Evolutionary conservation across 2,329 filamentous ascomycete genomes (phyloP).

Genomic region (Tolypocladium paradoxum): DNA sequence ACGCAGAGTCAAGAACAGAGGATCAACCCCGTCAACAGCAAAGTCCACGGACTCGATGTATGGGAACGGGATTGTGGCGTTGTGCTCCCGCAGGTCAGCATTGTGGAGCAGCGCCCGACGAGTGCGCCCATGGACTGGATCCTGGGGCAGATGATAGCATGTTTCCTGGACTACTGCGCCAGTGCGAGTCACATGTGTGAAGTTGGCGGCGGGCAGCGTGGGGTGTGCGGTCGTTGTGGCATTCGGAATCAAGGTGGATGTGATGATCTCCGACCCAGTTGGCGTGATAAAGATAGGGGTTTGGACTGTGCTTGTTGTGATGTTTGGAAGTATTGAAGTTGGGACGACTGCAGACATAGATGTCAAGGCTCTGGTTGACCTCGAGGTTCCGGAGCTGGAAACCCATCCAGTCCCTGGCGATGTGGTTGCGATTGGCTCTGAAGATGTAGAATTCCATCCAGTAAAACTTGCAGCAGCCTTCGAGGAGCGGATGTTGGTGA

Average conservation of each 20-base stretch:
- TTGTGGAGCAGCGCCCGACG: slow-evolving; percentile 20
- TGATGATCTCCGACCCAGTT: neutral
- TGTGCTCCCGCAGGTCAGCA: slow-evolving; percentile 15
- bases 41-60: slow-evolving; percentile 27
- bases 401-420: too few species aligned
- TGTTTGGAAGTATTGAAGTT: too few species aligned
- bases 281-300: too few species aligned
- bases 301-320: too few species aligned
- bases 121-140: slow-evolving; percentile 10
- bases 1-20: slow-evolving; percentile 21
- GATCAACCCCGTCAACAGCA: slow-evolving; percentile 17
- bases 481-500: too few species aligned
- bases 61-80: slow-evolving; percentile 21
- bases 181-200: slow-evolving; percentile 20
- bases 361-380: too few species aligned
- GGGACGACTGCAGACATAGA: too few species aligned
- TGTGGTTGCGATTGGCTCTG: too few species aligned
- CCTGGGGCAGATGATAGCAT: slow-evolving; percentile 18
- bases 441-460: too few species aligned
- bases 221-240: slow-evolving; percentile 3
- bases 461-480: too few species aligned
- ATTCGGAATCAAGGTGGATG: neutral
- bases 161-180: slow-evolving; percentile 15
- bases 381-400: too few species aligned
- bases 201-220: slow-evolving; percentile 17